These are phyloP conservation scores for Colletotrichum horii DNA, from an alignment of 2,329 filamentous ascomycete species.

Conservation along the genomic window DNA sequence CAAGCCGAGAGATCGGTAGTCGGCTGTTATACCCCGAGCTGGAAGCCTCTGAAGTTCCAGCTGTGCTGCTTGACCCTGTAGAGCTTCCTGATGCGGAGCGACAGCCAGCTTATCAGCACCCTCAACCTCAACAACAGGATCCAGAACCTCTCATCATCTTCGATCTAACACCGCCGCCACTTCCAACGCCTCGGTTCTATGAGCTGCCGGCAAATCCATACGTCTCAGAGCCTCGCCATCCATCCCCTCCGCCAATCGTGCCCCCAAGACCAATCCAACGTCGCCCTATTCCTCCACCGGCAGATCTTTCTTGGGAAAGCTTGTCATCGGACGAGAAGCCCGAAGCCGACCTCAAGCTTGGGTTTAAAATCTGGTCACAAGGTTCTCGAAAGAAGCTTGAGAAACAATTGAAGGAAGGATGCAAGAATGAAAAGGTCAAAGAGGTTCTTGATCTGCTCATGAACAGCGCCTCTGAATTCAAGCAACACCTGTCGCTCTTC, in stretches of 20 bases:
- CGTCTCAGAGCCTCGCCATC: background rate
- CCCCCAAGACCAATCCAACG: background rate
- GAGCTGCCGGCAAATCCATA: background rate
- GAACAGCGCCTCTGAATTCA: background rate
- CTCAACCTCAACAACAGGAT: background rate
- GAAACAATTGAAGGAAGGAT: background rate
- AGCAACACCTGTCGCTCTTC: background rate
- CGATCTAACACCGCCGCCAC: background rate
- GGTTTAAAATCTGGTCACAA: background rate
- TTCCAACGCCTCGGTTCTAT: background rate
- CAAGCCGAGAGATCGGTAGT: background rate
- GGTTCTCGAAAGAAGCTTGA: background rate
- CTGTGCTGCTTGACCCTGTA: background rate
- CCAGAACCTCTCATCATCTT: background rate
- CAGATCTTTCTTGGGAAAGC: background rate
- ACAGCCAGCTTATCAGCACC: background rate
- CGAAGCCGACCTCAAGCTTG: background rate
- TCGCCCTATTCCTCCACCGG: fast-evolving
- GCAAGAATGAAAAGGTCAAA: background rate
- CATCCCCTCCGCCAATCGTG: background rate
- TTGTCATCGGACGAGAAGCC: background rate
- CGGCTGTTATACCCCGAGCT: background rate
- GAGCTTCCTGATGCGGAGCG: background rate
- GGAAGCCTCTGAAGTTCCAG: background rate
- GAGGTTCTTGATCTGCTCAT: background rate